Conservation (phyloP, 805 yeast genomes). For the Myxozyma kluyveri region DNA sequence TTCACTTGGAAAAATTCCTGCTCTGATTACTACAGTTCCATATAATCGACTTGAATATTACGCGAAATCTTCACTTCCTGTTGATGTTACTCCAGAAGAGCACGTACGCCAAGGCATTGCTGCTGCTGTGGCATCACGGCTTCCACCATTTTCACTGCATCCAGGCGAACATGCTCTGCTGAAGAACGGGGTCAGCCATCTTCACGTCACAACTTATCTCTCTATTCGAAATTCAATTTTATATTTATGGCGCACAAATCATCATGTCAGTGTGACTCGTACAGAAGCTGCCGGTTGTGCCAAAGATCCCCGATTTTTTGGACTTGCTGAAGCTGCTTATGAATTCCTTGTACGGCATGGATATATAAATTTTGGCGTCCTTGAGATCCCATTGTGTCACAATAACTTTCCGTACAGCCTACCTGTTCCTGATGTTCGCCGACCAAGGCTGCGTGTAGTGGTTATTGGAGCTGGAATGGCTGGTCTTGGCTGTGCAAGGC, state of each 20-base stretch:
- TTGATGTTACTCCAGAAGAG: slow-evolving; percentile 34
- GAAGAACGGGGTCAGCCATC: slow-evolving; percentile 36
- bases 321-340: slow-evolving; percentile 45
- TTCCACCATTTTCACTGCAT: slow-evolving; percentile 41
- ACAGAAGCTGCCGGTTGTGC: slow-evolving; percentile 47
- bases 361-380: slow-evolving; percentile 45
- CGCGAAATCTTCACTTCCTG: slow-evolving; percentile 43
- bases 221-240: slow-evolving; percentile 45
- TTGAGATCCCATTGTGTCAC: slow-evolving; percentile 34
- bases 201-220: slow-evolving; percentile 44
- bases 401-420: slow-evolving; percentile 24
- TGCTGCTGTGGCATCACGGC: slow-evolving; percentile 43
- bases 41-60: slow-evolving; percentile 36
- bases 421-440: slow-evolving; percentile 31
- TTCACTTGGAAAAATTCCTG: slow-evolving; percentile 24
- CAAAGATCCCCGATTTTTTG: slow-evolving; percentile 40
- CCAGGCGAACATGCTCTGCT: slow-evolving; percentile 40
- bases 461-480: slow-evolving; percentile 97
- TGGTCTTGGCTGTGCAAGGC: slow-evolving; percentile 94
- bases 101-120: slow-evolving; percentile 31
- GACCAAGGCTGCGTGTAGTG: slow-evolving; percentile 50
- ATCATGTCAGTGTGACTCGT: slow-evolving; percentile 42
- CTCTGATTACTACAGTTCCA: slow-evolving; percentile 29
- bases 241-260: slow-evolving; percentile 45
- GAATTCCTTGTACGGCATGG: slow-evolving; percentile 45